These are phyloP conservation scores for Cutaneotrichosporon spelunceum DNA, from an alignment of 1,284 basidiomycete genomes.

Conservation along the genomic window DNA sequence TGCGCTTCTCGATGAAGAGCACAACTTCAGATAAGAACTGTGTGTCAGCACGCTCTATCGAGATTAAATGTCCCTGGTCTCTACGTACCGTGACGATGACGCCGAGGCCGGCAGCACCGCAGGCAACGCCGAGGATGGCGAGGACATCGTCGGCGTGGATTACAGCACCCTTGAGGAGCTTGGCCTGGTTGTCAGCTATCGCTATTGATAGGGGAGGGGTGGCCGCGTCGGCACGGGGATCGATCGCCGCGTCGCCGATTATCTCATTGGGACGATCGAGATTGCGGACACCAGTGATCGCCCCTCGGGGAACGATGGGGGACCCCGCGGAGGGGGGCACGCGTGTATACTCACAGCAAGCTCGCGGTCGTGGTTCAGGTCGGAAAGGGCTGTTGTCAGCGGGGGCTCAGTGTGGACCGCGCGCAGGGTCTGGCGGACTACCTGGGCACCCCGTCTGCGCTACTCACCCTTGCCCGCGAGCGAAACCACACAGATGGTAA, in stretches of 20 bases:
- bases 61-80: background rate
- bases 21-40: constrained; percentile 19
- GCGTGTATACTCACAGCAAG: constrained; percentile 4
- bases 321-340: background rate
- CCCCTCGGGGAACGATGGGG: background rate
- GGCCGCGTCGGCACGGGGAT: background rate
- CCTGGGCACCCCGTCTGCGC: background rate
- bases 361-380: constrained; percentile 10
- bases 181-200: constrained; percentile 6
- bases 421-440: too few relatives aligned
- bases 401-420: too few relatives aligned
- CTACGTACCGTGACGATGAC: constrained; percentile 20
- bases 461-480: constrained; percentile 18
- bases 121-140: constrained; percentile 10
- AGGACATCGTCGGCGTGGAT: constrained; percentile 20
- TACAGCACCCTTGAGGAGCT: background rate
- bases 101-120: constrained; percentile 18
- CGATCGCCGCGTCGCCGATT: background rate
- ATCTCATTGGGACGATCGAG: background rate
- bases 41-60: background rate
- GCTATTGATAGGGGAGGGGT: background rate
- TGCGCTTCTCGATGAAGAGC: constrained; percentile 19
- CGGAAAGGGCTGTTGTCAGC: constrained; percentile 11
- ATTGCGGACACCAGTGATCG: background rate
- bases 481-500: constrained; percentile 17